Conservation (phyloP, 225 moss, liverwort and hornwort genomes). For the Pleurozium schreberi region DNA sequence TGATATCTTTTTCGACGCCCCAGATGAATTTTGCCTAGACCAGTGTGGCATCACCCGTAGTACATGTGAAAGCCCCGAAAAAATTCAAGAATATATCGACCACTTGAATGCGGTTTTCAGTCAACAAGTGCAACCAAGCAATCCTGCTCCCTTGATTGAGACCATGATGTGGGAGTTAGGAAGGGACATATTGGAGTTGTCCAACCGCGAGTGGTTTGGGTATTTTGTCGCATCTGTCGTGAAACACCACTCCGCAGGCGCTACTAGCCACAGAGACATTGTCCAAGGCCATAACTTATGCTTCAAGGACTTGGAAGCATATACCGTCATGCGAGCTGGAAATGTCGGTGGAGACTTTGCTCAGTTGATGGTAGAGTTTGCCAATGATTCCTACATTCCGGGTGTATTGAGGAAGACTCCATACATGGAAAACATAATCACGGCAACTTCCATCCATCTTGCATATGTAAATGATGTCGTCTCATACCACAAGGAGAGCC, state of each 20-base stretch:
- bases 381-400: background rate
- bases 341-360: background rate
- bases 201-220: background rate
- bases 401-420: rapidly evolving
- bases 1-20: background rate
- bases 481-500: background rate
- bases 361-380: background rate
- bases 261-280: background rate
- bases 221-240: too few species aligned
- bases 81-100: background rate
- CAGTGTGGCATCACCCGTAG: background rate
- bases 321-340: background rate
- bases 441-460: background rate
- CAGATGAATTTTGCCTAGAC: background rate
- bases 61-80: background rate
- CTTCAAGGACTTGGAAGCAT: background rate
- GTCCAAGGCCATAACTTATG: background rate
- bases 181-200: background rate
- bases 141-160: background rate
- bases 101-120: background rate
- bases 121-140: background rate
- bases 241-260: background rate
- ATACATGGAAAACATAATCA: background rate
- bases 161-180: background rate
- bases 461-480: background rate